Percentiles rank a stretch among this genome's conserved stretches.
These are phyloP conservation scores for Ulmus americana DNA, from an alignment of 331 rosid genomes.

Conservation along the genomic window DNA sequence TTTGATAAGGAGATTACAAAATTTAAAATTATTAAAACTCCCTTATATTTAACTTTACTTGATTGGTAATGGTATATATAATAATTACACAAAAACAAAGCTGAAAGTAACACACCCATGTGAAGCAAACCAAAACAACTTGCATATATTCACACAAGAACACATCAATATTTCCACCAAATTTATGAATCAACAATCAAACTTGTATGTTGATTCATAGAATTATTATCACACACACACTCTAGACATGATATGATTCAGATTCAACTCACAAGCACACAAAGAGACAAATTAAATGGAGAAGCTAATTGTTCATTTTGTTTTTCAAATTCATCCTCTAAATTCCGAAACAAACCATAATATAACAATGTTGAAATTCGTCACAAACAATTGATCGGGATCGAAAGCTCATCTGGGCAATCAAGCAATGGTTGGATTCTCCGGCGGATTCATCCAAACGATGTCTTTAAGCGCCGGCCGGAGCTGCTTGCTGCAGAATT, in stretches of 20 bases:
- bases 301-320: background rate
- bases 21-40: too few species aligned
- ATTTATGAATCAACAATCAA: background rate
- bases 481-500: constrained; percentile 78
- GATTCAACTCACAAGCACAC: background rate
- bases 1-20: too few species aligned
- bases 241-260: background rate
- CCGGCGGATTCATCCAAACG: constrained; percentile 55
- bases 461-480: constrained; percentile 90
- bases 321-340: background rate
- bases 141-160: constrained; percentile 1
- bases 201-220: constrained; percentile 5
- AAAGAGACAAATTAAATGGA: background rate
- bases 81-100: background rate
- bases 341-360: background rate
- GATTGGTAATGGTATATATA: too few species aligned
- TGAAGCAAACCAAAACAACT: background rate
- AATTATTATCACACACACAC: background rate
- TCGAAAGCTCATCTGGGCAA: background rate
- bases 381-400: background rate
- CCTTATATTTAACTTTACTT: too few species aligned
- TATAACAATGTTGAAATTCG: background rate
- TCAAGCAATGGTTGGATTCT: constrained; percentile 38
- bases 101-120: background rate
- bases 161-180: background rate